Evolutionary conservation across 805 yeast genomes (phyloP), one percentile per base, ranked within the genome.

Genomic region (Yamadazyma endophytica): DNA sequence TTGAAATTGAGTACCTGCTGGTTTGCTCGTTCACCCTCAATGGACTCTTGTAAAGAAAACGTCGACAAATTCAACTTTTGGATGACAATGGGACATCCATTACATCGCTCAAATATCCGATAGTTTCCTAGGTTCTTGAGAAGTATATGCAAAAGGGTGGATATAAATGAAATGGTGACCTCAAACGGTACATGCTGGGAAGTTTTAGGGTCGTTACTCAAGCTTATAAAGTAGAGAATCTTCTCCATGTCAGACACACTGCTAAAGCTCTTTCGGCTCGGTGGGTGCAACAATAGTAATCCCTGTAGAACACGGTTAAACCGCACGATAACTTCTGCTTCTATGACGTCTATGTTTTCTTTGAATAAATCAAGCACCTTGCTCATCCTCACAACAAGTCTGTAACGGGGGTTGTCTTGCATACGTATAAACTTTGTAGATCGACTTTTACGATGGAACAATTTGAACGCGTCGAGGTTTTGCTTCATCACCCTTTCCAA

Each of bases 1-100:
- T 78, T 75, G 40, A 79, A 72, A 43, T 79, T 78, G 9, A 81
- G 69, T 20, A 68, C 68, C 43, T 77, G 77, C 37, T 58, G 61
- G 23, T 40, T 44, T 14, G 36, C 32, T 8, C 9, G 13, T 17
- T 24, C 25, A 8, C 19, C 28, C 12, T 33, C 36, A 3, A 29
- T 31, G 21, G 35, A 13, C 14, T 26, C 9, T 31, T 33, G 35
- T 8, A 32, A 20, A 24, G 35, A 32, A 25, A 32, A 37, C 9
- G 38, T 36, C 24, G 72, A 47, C 3, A 53, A 38, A 14, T 52
- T 49, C 15, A 64, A 47, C 28, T 54, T 54, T 16, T 44, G 46
- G 9, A 84, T 78, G 4, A 81, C 56, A 0, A 56, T 54, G 23
- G 70, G 61, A 20, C 81, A 71, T 0, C 89, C 90, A 5, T 61